Conservation (phyloP, 768 basidiomycete genomes). For the Kwoniella europaea region DNA sequence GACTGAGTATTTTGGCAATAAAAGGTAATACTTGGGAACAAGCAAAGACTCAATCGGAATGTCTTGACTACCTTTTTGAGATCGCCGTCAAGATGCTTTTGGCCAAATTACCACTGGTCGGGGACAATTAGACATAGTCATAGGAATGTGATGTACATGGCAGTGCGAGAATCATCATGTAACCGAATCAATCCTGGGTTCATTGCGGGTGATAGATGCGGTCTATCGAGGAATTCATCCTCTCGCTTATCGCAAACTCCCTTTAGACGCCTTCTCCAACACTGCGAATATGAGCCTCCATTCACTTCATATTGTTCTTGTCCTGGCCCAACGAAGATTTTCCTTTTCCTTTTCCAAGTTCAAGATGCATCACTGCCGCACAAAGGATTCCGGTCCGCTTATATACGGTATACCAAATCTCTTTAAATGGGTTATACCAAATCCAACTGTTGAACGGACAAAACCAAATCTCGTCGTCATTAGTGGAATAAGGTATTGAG, state of each 20-base stretch:
- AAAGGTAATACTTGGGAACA: conserved; percentile 73
- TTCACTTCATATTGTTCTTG: no score
- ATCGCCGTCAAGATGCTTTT: conserved; percentile 60
- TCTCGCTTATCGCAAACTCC: neutral
- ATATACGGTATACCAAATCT: neutral
- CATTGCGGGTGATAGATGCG: no score
- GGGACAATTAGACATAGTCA: conserved; percentile 25
- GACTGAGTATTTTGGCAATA: neutral
- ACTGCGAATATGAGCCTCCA: no score
- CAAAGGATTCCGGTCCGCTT: neutral
- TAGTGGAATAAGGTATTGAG: neutral
- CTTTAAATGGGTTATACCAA: neutral
- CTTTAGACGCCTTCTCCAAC: neutral
- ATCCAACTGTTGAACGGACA: neutral
- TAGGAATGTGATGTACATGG: no score
- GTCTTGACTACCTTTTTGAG: conserved; percentile 89
- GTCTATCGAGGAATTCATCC: no score
- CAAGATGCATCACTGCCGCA: neutral
- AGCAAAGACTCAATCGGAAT: conserved; percentile 88
- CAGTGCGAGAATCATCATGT: no score
- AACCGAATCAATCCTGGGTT: no score
- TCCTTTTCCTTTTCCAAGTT: neutral
- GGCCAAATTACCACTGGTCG: conserved; percentile 45
- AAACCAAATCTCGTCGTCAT: neutral
- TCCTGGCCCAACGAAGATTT: neutral